Conservation (phyloP, 1,139 yeast species). For the Magnusiomyces fungicola region DNA sequence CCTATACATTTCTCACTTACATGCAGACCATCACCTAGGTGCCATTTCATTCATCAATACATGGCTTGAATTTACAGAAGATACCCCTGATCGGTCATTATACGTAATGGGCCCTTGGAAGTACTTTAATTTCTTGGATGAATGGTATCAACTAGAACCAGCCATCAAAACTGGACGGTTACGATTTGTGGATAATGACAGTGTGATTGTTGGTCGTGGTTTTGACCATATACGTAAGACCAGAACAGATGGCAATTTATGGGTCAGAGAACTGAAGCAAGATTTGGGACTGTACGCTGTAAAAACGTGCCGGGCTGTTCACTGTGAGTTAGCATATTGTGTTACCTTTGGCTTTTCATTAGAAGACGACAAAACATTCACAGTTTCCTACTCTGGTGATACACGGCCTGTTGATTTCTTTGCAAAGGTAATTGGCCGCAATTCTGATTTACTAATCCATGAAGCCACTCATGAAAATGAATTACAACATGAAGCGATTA, state of each 20-base stretch:
- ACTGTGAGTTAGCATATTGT: constrained; percentile 80
- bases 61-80: constrained; percentile 46
- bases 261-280: constrained; percentile 6
- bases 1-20: constrained; percentile 79
- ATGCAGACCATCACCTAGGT: constrained; percentile 96
- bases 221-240: constrained; percentile 10
- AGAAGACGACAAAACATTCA: constrained; percentile 39
- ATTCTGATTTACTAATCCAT: constrained; percentile 76
- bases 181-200: constrained; percentile 60
- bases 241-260: neutral
- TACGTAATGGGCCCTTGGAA: constrained; percentile 72
- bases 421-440: constrained; percentile 50
- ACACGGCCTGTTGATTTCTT: constrained; percentile 74
- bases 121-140: constrained; percentile 56
- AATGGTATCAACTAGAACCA: constrained; percentile 59
- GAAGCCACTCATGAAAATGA: constrained; percentile 89
- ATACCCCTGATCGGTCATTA: constrained; percentile 29
- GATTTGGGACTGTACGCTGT: constrained; percentile 27
- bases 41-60: constrained; percentile 57
- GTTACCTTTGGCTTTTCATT: constrained; percentile 46
- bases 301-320: constrained; percentile 67
- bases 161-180: constrained; percentile 40
- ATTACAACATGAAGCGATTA: constrained; percentile 69
- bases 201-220: constrained; percentile 38
- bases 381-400: constrained; percentile 87